Evolutionary conservation across 495 filamentous ascomycete species (phyloP).

Genomic region (Annulohypoxylon moriforme): DNA sequence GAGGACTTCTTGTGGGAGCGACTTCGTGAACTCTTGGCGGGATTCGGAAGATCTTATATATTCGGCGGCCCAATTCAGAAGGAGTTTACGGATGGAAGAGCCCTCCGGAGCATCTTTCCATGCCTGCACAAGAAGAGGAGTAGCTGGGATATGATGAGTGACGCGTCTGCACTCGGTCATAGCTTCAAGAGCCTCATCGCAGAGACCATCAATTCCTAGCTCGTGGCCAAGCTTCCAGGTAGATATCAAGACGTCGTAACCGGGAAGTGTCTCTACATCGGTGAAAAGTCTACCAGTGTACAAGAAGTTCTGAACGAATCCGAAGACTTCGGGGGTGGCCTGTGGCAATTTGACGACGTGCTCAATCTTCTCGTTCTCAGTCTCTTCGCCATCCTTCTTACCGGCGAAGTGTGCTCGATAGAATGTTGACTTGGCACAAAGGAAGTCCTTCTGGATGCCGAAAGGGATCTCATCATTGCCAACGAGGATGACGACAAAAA

Average conservation of each 20-base stretch:
- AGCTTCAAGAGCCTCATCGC: constrained; percentile 61
- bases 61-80: constrained; percentile 67
- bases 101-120: constrained; percentile 67
- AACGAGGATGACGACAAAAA: constrained; percentile 63
- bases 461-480: constrained; percentile 62
- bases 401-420: constrained; percentile 58
- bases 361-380: constrained; percentile 51
- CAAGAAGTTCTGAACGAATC: constrained; percentile 63
- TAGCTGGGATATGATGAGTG: constrained; percentile 62
- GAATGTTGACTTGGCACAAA: constrained; percentile 60
- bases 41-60: constrained; percentile 64
- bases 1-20: constrained; percentile 65
- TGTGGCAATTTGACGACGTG: constrained; percentile 60
- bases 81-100: constrained; percentile 63
- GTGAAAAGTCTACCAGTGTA: constrained; percentile 61
- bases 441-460: constrained; percentile 66
- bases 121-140: constrained; percentile 63
- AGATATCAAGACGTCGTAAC: constrained; percentile 61
- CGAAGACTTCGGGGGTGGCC: constrained; percentile 58
- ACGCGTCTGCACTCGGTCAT: constrained; percentile 62
- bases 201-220: constrained; percentile 64
- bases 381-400: constrained; percentile 24
- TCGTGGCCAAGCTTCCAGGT: constrained; percentile 64
- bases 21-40: constrained; percentile 62
- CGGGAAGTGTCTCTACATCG: constrained; percentile 51